A percentile compares a stretch with the other conserved stretches of the same genome.
Evolutionary conservation across 2,329 filamentous ascomycete genomes (phyloP).

Genomic region (Pseudopyricularia cyperi): DNA sequence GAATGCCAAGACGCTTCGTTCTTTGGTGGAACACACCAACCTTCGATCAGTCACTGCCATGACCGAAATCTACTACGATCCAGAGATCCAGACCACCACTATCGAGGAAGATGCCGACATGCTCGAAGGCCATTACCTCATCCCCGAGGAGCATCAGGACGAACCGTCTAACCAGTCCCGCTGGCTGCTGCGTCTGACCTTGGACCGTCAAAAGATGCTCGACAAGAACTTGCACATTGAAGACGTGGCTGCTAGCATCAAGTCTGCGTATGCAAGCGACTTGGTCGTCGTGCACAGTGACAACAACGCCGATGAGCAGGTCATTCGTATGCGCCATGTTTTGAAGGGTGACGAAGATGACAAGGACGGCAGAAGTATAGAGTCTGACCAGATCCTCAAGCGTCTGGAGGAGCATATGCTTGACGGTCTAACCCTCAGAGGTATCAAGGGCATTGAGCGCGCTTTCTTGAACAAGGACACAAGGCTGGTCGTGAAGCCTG

Average conservation of each 20-base stretch:
- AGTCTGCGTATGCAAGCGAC: constrained; percentile 73
- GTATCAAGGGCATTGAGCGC: constrained; percentile 76
- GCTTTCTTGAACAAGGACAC: constrained; percentile 84
- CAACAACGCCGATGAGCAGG: constrained; percentile 90
- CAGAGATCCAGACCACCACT: constrained; percentile 71
- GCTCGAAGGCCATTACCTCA: constrained; percentile 93
- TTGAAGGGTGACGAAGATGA: constrained; percentile 57
- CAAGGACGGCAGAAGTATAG: constrained; percentile 43
- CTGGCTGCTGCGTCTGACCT: constrained; percentile 87
- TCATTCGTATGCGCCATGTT: constrained; percentile 83
- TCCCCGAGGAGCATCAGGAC: constrained; percentile 62
- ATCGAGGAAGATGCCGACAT: constrained; percentile 85
- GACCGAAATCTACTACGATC: constrained; percentile 96
- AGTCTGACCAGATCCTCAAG: constrained; percentile 89
- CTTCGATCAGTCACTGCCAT: constrained; percentile 80
- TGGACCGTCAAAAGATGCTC: constrained; percentile 87
- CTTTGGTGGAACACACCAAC: constrained; percentile 86
- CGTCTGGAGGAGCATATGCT: constrained; percentile 83
- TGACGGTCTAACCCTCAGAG: constrained; percentile 80
- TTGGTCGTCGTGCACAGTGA: constrained; percentile 93
- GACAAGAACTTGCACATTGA: constrained; percentile 88
- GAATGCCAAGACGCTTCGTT: constrained; percentile 73
- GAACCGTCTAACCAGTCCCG: constrained; percentile 66
- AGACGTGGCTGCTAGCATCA: constrained; percentile 81
- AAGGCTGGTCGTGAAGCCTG: constrained; percentile 50